Evolutionary conservation across 2,329 filamentous ascomycete genomes (phyloP).

Genomic region (Bipolaris victoriae): DNA sequence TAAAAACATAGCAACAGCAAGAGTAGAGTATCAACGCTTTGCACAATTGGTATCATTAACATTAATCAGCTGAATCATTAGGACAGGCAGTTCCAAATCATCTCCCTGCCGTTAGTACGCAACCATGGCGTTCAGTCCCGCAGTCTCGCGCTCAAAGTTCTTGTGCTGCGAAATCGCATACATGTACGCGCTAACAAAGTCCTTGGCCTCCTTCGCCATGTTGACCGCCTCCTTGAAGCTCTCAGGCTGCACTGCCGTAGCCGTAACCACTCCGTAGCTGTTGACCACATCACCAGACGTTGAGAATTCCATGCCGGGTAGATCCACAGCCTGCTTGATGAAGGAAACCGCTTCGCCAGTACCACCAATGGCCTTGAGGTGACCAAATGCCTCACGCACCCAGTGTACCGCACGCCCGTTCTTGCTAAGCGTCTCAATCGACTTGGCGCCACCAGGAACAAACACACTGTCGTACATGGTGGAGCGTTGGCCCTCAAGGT

Average conservation of each 20-base stretch:
- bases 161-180: slow-evolving; percentile 73
- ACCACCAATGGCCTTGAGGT: slow-evolving; percentile 79
- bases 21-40: background rate
- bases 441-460: slow-evolving; percentile 72
- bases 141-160: slow-evolving; percentile 75
- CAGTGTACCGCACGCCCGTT: slow-evolving; percentile 77
- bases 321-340: slow-evolving; percentile 57
- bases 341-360: slow-evolving; percentile 74
- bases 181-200: slow-evolving; percentile 74
- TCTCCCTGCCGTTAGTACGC: slow-evolving; percentile 63
- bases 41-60: background rate
- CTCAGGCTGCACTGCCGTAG: slow-evolving; percentile 59
- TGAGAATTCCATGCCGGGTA: slow-evolving; percentile 58
- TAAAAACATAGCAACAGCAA: background rate
- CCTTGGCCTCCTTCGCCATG: slow-evolving; percentile 69
- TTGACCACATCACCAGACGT: slow-evolving; percentile 62
- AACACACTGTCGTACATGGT: slow-evolving; percentile 83
- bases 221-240: slow-evolving; percentile 66
- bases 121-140: slow-evolving; percentile 69
- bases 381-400: slow-evolving; percentile 80
- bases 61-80: background rate
- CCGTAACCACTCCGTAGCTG: slow-evolving; percentile 79
- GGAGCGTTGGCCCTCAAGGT: slow-evolving; percentile 78
- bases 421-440: slow-evolving; percentile 67
- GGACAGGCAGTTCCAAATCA: background rate